Percentiles rank a stretch among this genome's conserved stretches.
phyloP scores from a whole-genome alignment of 2,329 filamentous ascomycete genomes.

The Fonsecaea nubica region DNA sequence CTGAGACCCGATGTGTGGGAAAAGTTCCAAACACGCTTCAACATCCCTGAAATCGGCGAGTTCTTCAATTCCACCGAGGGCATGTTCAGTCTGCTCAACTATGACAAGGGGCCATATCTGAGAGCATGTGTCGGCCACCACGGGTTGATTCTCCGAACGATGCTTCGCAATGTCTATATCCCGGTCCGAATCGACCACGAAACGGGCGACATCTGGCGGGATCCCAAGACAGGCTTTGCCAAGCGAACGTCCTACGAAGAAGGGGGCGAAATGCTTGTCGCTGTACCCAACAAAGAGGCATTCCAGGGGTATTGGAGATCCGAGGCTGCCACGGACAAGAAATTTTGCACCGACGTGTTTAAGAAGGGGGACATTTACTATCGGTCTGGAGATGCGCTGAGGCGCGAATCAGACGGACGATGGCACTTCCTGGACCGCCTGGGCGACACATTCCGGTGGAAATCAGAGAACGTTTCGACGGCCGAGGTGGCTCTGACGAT shows the following conservation, averaged over 20 bases:
- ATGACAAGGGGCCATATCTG: slow-evolving; percentile 66
- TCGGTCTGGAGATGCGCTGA: slow-evolving; percentile 80
- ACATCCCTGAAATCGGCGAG: slow-evolving; percentile 64
- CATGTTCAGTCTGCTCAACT: slow-evolving; percentile 67
- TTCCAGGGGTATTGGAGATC: slow-evolving; percentile 88
- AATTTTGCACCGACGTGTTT: slow-evolving; percentile 77
- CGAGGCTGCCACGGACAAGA: slow-evolving; percentile 70
- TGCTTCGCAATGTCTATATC: slow-evolving; percentile 63
- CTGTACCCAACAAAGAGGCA: slow-evolving; percentile 64
- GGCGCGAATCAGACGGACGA: slow-evolving; percentile 72
- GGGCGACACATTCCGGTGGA: slow-evolving; percentile 63
- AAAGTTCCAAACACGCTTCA: slow-evolving; percentile 50
- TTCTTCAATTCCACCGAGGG: slow-evolving; percentile 83
- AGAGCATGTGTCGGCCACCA: slow-evolving; percentile 73
- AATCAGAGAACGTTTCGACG: slow-evolving; percentile 83
- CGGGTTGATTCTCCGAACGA: slow-evolving; percentile 64
- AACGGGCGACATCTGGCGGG: slow-evolving; percentile 69
- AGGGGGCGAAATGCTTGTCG: slow-evolving; percentile 79
- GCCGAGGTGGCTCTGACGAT: slow-evolving; percentile 80
- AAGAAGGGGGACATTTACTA: slow-evolving; percentile 80
- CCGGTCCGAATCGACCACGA: slow-evolving; percentile 73
- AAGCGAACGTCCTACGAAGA: slow-evolving; percentile 67
- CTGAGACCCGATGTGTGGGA: slow-evolving; percentile 58
- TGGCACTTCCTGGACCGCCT: slow-evolving; percentile 77
- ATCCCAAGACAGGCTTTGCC: slow-evolving; percentile 72